Evolutionary conservation across 805 yeast genomes (phyloP).

Genomic region (Hagleromyces aurorensis): DNA sequence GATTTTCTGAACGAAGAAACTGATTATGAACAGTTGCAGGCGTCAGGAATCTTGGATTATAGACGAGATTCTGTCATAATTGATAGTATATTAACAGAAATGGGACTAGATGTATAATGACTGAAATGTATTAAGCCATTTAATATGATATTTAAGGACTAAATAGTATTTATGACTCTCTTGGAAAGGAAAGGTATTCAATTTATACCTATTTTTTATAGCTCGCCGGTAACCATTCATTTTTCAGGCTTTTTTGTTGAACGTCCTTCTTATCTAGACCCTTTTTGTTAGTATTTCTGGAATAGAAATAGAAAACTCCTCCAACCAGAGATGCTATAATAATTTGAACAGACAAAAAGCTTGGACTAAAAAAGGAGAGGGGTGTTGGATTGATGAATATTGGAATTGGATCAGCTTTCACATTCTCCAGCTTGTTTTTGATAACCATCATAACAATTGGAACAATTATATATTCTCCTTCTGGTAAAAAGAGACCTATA

Average conservation of each 20-base stretch:
- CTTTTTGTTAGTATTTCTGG: too few species aligned
- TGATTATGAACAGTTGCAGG: constrained; percentile 12
- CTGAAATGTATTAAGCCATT: too few species aligned
- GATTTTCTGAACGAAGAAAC: constrained; percentile 18
- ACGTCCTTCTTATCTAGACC: too few species aligned
- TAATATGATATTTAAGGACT: background rate
- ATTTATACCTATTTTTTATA: too few species aligned
- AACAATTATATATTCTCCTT: constrained; percentile 48
- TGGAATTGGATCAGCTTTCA: constrained; percentile 52
- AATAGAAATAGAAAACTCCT: constrained; percentile 39
- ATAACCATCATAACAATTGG: constrained; percentile 52
- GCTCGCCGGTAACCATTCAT: too few species aligned
- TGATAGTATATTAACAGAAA: constrained; percentile 33
- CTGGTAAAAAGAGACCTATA: constrained; percentile 48
- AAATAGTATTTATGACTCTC: too few species aligned
- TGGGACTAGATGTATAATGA: constrained; percentile 38
- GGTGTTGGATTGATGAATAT: constrained; percentile 54
- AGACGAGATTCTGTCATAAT: constrained; percentile 33
- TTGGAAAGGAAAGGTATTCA: too few species aligned
- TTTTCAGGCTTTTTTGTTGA: too few species aligned
- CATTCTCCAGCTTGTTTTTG: constrained; percentile 42
- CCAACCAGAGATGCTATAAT: constrained; percentile 43
- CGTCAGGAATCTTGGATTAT: constrained; percentile 18
- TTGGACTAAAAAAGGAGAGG: constrained; percentile 65
- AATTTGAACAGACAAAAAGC: constrained; percentile 55